Base-by-base conservation (phyloP, 768 basidiomycete species). In the Pisolithus orientalis region DNA sequence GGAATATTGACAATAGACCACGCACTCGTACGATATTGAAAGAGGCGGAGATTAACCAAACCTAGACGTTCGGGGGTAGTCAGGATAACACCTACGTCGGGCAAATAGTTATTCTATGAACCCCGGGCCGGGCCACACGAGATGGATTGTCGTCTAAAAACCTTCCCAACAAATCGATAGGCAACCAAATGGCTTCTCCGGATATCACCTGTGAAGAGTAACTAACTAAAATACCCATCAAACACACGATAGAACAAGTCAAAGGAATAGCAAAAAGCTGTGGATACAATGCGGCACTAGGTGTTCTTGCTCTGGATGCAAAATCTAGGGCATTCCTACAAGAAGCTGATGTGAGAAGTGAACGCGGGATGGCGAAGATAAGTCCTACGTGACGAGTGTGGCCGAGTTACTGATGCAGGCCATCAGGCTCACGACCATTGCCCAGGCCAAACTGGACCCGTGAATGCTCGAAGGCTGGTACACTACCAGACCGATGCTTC, bases 401-500 rank as follows among this genome's bases (percentile, higher is more conserved):
- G 82, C 83, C 80, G 84, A 82, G 70, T 90, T 89, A 70, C 81
- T 83, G 67, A 92, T 84, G 67, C 85, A 89, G 14, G 80, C 82
- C 82, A 86, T 87, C 57, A 87, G 65, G 64, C 80, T 80, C 44
- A 75, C 72, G 27, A 87, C 76, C 83, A 89, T 88, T 14, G 78
- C 77, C 90, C 90, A 93, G 16, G 78, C 80, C 42, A 90, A 75
- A 16, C 78, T 79, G 25, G 80, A 79, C 34, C 90, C 89, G 56
- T 81, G 78, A 28, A 89, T 62, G 4, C 70, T 79, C 0, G 80
- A 72, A 13, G 84, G 81, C 54, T 84, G 84, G 39, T 73, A 76
- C 49, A 93, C 70, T 55, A 91, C 83, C 16, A 86, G 84, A 0
- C 88, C 87, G 6, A 89, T 80, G 31, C 90, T 90, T 48, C 82